Percentiles rank a stretch among this genome's conserved stretches.
Evolutionary conservation across 176 grass and related monocot genomes (phyloP).

Genomic region (Triticum timopheevii): DNA sequence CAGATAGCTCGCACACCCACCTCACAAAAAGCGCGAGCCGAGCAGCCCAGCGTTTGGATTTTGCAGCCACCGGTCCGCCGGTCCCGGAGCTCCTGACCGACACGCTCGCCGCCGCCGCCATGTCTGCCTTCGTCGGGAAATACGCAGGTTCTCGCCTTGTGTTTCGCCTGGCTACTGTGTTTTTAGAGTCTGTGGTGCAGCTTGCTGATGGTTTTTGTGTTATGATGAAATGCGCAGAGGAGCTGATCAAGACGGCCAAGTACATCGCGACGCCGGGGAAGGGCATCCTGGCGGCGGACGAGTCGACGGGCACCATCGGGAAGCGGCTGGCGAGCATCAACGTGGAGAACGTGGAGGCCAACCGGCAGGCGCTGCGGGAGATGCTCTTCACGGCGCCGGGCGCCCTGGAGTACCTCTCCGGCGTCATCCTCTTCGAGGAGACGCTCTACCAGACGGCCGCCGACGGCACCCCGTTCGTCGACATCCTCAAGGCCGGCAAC

Average conservation of each 20-base stretch:
- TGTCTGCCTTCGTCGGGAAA: slow-evolving; percentile 96
- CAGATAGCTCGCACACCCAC: neutral
- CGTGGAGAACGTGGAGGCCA: slow-evolving; percentile 87
- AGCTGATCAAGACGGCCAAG: slow-evolving; percentile 88
- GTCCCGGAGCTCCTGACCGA: slow-evolving; percentile 3
- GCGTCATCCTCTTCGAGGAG: slow-evolving; percentile 97
- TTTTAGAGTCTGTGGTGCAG: neutral
- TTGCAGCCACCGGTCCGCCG: slow-evolving; percentile 19
- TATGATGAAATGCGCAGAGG: slow-evolving; percentile 43
- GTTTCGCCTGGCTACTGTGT: neutral
- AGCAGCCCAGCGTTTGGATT: slow-evolving; percentile 48
- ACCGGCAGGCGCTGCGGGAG: slow-evolving; percentile 87
- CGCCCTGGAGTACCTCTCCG: slow-evolving; percentile 58
- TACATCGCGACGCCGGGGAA: slow-evolving; percentile 86
- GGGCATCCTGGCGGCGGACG: slow-evolving; percentile 83
- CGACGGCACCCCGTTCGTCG: slow-evolving; percentile 68
- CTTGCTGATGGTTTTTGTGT: no score
- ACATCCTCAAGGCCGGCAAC: slow-evolving; percentile 53
- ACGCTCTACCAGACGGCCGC: slow-evolving; percentile 77
- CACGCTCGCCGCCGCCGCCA: slow-evolving; percentile 23
- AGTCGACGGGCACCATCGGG: slow-evolving; percentile 93
- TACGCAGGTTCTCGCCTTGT: slow-evolving; percentile 65
- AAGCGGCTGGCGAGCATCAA: slow-evolving; percentile 92
- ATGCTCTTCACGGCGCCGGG: slow-evolving; percentile 75
- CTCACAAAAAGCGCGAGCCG: slow-evolving; percentile 25